Evolutionary conservation across 192 early-diverging fungal genomes (phyloP).

Genomic region (Entomortierella parvispora): DNA sequence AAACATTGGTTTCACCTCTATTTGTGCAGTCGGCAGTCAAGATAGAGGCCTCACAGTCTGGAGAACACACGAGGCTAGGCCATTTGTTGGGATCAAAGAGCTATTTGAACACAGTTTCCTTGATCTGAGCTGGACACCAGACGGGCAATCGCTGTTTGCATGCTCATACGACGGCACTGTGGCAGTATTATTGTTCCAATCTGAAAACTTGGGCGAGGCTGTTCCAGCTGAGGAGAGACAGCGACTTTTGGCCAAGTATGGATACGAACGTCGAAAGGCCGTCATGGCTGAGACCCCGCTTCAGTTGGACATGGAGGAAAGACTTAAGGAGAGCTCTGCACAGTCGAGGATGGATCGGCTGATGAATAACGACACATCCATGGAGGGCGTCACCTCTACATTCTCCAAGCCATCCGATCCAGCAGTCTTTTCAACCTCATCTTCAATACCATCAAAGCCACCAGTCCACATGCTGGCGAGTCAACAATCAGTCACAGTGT

Average conservation of each 20-base stretch:
- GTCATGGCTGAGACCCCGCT: constrained; percentile 67
- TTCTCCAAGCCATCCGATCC: constrained; percentile 29
- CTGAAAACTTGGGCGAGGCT: constrained; percentile 74
- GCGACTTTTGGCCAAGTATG: constrained; percentile 58
- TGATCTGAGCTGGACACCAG: constrained; percentile 89
- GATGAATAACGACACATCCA: constrained; percentile 38
- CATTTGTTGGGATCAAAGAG: constrained; percentile 75
- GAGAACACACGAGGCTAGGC: constrained; percentile 79
- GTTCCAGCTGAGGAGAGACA: constrained; percentile 70
- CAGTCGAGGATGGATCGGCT: constrained; percentile 39
- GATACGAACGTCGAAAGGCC: constrained; percentile 54
- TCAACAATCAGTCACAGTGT: constrained; percentile 71
- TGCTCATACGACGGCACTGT: constrained; percentile 94
- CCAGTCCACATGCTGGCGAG: constrained; percentile 24
- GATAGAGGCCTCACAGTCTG: constrained; percentile 90
- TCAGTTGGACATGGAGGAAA: constrained; percentile 76
- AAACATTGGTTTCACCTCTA: constrained; percentile 56
- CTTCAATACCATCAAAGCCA: constrained; percentile 6
- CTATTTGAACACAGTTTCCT: constrained; percentile 86
- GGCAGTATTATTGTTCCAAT: constrained; percentile 75
- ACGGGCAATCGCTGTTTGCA: constrained; percentile 78
- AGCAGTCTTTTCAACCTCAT: constrained; percentile 20
- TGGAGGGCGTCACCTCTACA: constrained; percentile 40
- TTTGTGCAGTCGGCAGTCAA: constrained; percentile 91
- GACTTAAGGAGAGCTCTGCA: constrained; percentile 40